A percentile compares a stretch with the other conserved stretches of the same genome.
Evolutionary conservation across 495 filamentous ascomycete genomes (phyloP).

Genomic region (Aspergillus egyptiacus): DNA sequence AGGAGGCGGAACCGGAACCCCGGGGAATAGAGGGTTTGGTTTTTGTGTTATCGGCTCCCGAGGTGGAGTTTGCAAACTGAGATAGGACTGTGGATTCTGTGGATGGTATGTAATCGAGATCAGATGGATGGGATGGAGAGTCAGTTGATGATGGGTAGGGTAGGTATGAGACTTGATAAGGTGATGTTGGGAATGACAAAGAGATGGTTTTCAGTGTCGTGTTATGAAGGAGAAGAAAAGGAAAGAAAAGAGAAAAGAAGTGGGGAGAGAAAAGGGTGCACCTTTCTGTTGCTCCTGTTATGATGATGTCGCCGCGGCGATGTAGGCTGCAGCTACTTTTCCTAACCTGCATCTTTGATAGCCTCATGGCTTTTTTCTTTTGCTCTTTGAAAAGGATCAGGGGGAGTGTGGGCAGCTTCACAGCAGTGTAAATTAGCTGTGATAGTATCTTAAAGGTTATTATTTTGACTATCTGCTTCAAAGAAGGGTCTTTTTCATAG

Average conservation of each 20-base stretch:
- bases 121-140: background rate
- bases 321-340: no score
- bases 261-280: constrained; percentile 8
- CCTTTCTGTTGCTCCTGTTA: background rate
- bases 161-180: background rate
- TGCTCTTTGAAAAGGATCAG: background rate
- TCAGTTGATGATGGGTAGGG: background rate
- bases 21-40: no score
- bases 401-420: background rate
- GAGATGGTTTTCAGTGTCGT: background rate
- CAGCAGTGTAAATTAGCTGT: no score
- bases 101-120: no score
- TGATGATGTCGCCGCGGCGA: constrained; percentile 1
- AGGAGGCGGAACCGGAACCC: no score
- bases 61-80: no score
- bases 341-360: no score
- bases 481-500: no score
- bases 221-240: background rate
- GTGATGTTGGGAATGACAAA: background rate
- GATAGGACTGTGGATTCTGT: no score
- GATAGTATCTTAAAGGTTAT: background rate
- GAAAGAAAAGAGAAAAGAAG: constrained; percentile 15
- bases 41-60: no score
- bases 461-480: background rate
- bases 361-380: background rate